Percentiles rank a stretch among this genome's conserved stretches.
phyloP scores from a whole-genome alignment of 2,329 filamentous ascomycete genomes.

The Fonsecaea nubica region DNA sequence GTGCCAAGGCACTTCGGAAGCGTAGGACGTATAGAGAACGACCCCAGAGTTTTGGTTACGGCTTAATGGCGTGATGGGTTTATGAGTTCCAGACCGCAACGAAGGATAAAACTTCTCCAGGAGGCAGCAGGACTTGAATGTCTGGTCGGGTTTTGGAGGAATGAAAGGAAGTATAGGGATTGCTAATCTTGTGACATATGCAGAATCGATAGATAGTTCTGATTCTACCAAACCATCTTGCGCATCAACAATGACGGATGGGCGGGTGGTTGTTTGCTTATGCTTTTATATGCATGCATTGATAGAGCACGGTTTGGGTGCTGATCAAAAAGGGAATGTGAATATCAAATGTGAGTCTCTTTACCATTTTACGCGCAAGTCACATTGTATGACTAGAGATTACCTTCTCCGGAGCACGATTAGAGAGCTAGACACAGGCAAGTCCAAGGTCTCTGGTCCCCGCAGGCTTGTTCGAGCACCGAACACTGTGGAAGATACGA shows the following conservation, averaged over 20 bases:
- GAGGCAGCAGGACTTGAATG: slow-evolving; percentile 13
- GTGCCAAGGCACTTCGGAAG: slow-evolving; percentile 30
- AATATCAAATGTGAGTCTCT: neutral
- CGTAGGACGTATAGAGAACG: slow-evolving; percentile 2
- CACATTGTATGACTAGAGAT: neutral
- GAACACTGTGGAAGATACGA: slow-evolving; percentile 1
- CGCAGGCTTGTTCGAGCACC: neutral
- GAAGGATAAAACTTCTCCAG: slow-evolving; percentile 20
- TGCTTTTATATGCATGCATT: neutral
- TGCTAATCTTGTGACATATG: slow-evolving; percentile 17
- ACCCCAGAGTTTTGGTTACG: slow-evolving; percentile 2
- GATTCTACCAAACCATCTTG: slow-evolving; percentile 22
- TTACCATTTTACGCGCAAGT: neutral
- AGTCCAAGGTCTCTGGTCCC: neutral
- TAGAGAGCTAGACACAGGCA: neutral
- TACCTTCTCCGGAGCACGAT: too few species aligned
- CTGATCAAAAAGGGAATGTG: slow-evolving; percentile 13
- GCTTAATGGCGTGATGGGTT: slow-evolving; percentile 27
- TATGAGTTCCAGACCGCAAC: slow-evolving; percentile 22
- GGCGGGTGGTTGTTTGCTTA: slow-evolving; percentile 1
- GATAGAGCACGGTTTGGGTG: neutral
- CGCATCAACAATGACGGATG: slow-evolving; percentile 8
- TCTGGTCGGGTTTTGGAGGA: neutral
- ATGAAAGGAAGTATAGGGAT: slow-evolving; percentile 7
- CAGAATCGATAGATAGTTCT: slow-evolving; percentile 23